Percentiles rank a stretch among this genome's conserved stretches.
Evolutionary conservation across 805 yeast genomes (phyloP).

Genomic region (Scheffersomyces lignosus): DNA sequence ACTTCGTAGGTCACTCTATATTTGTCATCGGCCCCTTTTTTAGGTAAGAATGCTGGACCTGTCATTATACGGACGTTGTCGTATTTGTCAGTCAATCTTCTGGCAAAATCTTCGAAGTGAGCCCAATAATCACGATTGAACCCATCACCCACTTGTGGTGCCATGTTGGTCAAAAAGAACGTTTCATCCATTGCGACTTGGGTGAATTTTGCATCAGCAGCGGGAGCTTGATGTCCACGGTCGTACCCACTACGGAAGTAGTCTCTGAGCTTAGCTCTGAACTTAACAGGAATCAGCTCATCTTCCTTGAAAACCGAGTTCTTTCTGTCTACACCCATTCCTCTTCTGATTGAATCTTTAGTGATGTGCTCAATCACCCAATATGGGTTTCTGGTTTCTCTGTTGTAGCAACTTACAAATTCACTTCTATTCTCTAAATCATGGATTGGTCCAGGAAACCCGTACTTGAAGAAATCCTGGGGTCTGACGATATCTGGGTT

Average conservation of each 20-base stretch:
- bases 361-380: constrained; percentile 92
- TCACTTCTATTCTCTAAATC: constrained; percentile 74
- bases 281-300: constrained; percentile 70
- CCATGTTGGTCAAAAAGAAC: constrained; percentile 82
- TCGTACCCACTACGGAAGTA: constrained; percentile 95
- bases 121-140: constrained; percentile 98
- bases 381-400: constrained; percentile 81
- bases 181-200: constrained; percentile 96
- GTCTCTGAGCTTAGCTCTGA: constrained; percentile 76
- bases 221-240: constrained; percentile 97
- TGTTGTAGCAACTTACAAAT: constrained; percentile 82
- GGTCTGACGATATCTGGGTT: constrained; percentile 58
- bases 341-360: constrained; percentile 57
- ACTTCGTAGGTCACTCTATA: constrained; percentile 84
- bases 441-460: constrained; percentile 93
- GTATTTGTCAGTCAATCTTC: constrained; percentile 73
- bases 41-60: constrained; percentile 91
- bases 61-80: constrained; percentile 82
- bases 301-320: constrained; percentile 87
- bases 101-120: constrained; percentile 84
- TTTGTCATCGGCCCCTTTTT: constrained; percentile 77
- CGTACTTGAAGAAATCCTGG: constrained; percentile 80
- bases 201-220: constrained; percentile 91
- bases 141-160: constrained; percentile 97
- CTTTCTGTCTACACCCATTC: constrained; percentile 67